Evolutionary conservation across 371 early-diverging fungal genomes (phyloP).

Genomic region (Mucor lusitanicus): DNA sequence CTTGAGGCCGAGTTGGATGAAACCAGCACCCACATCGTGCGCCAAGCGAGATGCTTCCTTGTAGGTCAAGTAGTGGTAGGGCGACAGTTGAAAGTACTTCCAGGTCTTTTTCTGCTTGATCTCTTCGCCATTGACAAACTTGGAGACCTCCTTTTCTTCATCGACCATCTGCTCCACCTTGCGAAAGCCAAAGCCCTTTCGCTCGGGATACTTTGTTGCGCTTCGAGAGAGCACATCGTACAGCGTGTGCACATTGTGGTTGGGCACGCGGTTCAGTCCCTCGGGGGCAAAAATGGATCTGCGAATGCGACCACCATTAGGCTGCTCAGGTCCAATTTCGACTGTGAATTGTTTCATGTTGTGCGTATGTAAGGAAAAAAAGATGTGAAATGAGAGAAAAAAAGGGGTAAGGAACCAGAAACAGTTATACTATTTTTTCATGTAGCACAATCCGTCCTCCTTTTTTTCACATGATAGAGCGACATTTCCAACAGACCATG

Average conservation of each 20-base stretch:
- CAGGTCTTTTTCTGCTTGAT: constrained; percentile 76
- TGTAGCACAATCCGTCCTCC: neutral
- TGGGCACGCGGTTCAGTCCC: constrained; percentile 49
- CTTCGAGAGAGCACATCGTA: constrained; percentile 65
- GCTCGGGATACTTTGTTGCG: constrained; percentile 44
- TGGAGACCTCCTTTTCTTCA: constrained; percentile 78
- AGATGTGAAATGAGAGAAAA: constrained; percentile 1
- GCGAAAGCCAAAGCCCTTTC: constrained; percentile 70
- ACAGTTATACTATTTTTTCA: neutral
- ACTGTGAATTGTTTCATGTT: constrained; percentile 35
- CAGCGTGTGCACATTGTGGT: constrained; percentile 61
- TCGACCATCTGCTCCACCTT: constrained; percentile 63
- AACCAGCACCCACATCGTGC: constrained; percentile 65
- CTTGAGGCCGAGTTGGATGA: constrained; percentile 65
- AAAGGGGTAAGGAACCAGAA: neutral
- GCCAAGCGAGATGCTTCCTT: constrained; percentile 55
- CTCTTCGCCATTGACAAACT: constrained; percentile 65
- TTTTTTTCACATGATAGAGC: constrained; percentile 2
- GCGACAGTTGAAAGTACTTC: constrained; percentile 75
- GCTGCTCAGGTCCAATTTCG: constrained; percentile 53
- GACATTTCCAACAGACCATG: neutral
- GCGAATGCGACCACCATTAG: constrained; percentile 55
- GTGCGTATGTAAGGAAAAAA: neutral
- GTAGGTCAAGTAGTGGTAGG: constrained; percentile 70
- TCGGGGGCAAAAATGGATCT: constrained; percentile 53